These are phyloP conservation scores for Candida verbasci DNA, from an alignment of 805 yeast species.

Conservation along the genomic window DNA sequence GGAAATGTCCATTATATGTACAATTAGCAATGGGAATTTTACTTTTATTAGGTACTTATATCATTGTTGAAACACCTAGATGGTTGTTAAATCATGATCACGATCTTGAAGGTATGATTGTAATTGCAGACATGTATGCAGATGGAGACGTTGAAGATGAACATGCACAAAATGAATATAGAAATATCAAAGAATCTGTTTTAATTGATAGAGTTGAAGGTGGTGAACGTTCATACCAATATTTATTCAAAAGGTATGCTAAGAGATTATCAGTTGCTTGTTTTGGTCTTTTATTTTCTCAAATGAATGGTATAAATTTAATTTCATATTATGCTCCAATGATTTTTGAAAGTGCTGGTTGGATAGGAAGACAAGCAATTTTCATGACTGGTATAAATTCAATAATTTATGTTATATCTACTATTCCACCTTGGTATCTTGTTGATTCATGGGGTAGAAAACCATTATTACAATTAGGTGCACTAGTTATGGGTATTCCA, in stretches of 20 bases:
- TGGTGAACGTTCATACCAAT: slow-evolving; percentile 61
- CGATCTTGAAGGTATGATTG: slow-evolving; percentile 74
- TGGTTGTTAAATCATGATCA: slow-evolving; percentile 47
- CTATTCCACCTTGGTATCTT: slow-evolving; percentile 86
- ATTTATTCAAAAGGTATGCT: slow-evolving; percentile 73
- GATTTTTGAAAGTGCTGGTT: slow-evolving; percentile 93
- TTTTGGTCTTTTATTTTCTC: slow-evolving; percentile 89
- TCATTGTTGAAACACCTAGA: slow-evolving; percentile 45
- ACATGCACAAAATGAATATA: slow-evolving; percentile 66
- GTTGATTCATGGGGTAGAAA: slow-evolving; percentile 92
- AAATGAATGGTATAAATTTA: slow-evolving; percentile 88
- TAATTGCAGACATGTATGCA: slow-evolving; percentile 77
- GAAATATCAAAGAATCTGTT: slow-evolving; percentile 78
- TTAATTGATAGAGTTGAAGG: slow-evolving; percentile 77
- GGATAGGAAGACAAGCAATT: slow-evolving; percentile 84
- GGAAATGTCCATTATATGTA: slow-evolving; percentile 38
- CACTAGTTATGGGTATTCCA: slow-evolving; percentile 73
- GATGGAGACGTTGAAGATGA: slow-evolving; percentile 71
- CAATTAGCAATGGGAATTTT: slow-evolving; percentile 36
- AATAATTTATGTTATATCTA: slow-evolving; percentile 43
- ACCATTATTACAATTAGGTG: slow-evolving; percentile 76
- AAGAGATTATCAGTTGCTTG: slow-evolving; percentile 82
- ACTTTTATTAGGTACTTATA: slow-evolving; percentile 33
- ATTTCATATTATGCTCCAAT: slow-evolving; percentile 91
- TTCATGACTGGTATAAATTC: slow-evolving; percentile 80